Percentiles rank a stretch among this genome's conserved stretches.
phyloP scores from a whole-genome alignment of 2,329 filamentous ascomycete species.

The Cercospora sesami region DNA sequence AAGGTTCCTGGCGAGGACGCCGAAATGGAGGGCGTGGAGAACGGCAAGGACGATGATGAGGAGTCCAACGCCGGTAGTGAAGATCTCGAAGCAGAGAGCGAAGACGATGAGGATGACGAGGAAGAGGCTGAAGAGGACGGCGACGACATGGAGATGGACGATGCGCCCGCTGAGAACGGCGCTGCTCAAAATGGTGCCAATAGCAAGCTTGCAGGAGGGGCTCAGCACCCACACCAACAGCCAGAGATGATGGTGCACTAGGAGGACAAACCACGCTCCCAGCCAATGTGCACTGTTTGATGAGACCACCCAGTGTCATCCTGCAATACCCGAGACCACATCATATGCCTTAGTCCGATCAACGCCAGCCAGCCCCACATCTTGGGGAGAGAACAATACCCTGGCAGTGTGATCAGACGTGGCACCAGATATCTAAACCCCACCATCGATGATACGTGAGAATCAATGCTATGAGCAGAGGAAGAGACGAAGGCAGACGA shows the following conservation, averaged over 20 bases:
- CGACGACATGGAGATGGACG: slow-evolving; percentile 38
- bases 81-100: slow-evolving; percentile 48
- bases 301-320: neutral
- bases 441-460: neutral
- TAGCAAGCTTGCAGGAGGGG: neutral
- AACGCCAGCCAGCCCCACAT: neutral
- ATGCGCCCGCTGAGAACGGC: slow-evolving; percentile 24
- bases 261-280: neutral
- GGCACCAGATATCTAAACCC: neutral
- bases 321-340: neutral
- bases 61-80: slow-evolving; percentile 63
- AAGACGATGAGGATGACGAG: slow-evolving; percentile 46
- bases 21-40: slow-evolving; percentile 72
- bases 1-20: slow-evolving; percentile 56
- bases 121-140: slow-evolving; percentile 45
- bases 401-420: neutral
- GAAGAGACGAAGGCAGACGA: neutral
- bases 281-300: neutral
- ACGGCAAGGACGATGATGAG: slow-evolving; percentile 62
- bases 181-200: neutral
- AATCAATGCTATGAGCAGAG: neutral
- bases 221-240: slow-evolving; percentile 17
- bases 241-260: slow-evolving; percentile 24
- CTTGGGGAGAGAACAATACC: neutral
- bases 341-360: neutral